Evolutionary conservation across 148 eudicot species (phyloP), one percentile per base, ranked within the genome.

Genomic region (Rhododendron kiyosumense): DNA sequence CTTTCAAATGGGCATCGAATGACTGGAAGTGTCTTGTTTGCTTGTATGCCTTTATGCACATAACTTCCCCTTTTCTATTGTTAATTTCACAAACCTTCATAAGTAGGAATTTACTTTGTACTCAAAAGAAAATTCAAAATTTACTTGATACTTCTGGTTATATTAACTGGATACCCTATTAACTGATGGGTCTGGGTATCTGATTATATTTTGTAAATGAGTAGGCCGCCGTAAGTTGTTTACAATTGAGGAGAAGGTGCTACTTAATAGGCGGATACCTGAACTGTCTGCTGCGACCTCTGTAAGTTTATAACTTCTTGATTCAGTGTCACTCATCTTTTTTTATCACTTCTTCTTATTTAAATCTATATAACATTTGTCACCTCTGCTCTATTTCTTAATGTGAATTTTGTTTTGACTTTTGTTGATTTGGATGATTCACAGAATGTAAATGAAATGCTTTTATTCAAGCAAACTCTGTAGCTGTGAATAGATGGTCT

Each of bases 241-340:
- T 89, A 91, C 94, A 20, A 91, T 91, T 88, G 98, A 95, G 87
- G 99, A 97, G 86, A 96, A 93, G 89, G 46, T 85, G 63, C 86
- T 90, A 46, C 30, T 94, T 85, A 95, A 93, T 86, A 90, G 89
- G 54, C 92, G 93, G 87, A 87, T 86, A 84, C 99, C 99, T 83
- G 93, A 93, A 77, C 87, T 97, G 73, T 91, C 88, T 41, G 87
- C 32, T 90, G 98, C 98, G 45, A 90, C 98, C 67, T 97, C 98
- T 36, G 99, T 97, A 90, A 92, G 98, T 86, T 85, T 54, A 73
- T 41, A 78, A 83, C 10, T 22, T 7, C 14, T 41, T 41, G 26
- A 22, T 18, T 18, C 49, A 76, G 26, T 17, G 20, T 76, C 14
- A 4, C 81, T 43, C 9, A n/a, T 13, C 12, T 43, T 78, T 43